Evolutionary conservation across 2,329 filamentous ascomycete species (phyloP), one percentile per base, ranked within the genome.

Genomic region (Corniculantispora saksenae): DNA sequence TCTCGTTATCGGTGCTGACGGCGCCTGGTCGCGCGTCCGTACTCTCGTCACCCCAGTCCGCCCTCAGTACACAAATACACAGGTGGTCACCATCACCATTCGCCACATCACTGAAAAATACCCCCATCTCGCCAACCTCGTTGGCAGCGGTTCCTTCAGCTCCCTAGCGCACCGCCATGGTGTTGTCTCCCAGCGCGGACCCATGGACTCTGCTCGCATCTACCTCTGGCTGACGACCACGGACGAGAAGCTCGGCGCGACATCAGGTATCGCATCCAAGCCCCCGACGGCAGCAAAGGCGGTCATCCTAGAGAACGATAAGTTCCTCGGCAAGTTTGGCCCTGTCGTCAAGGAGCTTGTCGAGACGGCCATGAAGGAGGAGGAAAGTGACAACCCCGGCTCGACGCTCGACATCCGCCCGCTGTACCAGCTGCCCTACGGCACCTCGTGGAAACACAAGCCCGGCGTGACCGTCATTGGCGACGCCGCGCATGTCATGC

Each of bases 401-500:
- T 19, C 7, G 19, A 66, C 65, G 1, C 58, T 74, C 2, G 68
- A 71, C 12, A 23, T 73, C 27, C 71, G 69, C 54, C 69, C 73
- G 0, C 64, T 78, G 1, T 74, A 75, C 67, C 77, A 78, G 66
- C 75, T 87, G 8, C 82, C 84, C 0, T 66, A 80, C 1, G 79
- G 79, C 1, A 66, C 76, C 13, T 56, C 60, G 0, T 87, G 84
- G 83, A 67, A 76, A 10, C 67, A 75, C 12, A 70, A 72, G 3
- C 35, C 73, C 0, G 81, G 83, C 3, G 74, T 81, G 5, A 83
- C 85, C 0, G 72, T 87, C 17, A 71, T 87, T n/a, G 85, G 85
- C 3, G 84, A 87, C 68, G 82, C 84, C 1, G 84, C 83, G 15
- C 84, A 87, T 70, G 68, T 86, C 15, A 83, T 84, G 78, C 79